phyloP scores from a whole-genome alignment of 352 stramenopile species.

The Pythium coloratum region DNA sequence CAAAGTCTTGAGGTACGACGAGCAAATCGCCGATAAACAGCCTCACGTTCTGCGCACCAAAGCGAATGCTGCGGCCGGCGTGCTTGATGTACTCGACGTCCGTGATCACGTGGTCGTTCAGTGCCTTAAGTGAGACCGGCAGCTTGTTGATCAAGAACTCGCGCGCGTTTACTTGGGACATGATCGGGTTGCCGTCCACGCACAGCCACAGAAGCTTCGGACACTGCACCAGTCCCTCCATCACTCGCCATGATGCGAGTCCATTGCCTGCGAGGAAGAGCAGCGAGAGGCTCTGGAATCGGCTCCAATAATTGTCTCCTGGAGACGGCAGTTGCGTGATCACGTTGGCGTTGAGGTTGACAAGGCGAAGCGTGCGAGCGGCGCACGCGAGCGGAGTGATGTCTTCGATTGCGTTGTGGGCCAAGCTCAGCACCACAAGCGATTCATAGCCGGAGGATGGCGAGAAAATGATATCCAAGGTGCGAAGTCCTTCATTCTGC shows the following conservation, averaged over 20 bases:
- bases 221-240: slow-evolving; percentile 49
- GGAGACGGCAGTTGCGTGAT: slow-evolving; percentile 40
- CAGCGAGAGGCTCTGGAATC: slow-evolving; percentile 47
- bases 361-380: slow-evolving; percentile 43
- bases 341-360: slow-evolving; percentile 64
- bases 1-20: slow-evolving; percentile 47
- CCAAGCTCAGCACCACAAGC: slow-evolving; percentile 59
- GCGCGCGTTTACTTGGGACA: slow-evolving; percentile 48
- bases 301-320: slow-evolving; percentile 44
- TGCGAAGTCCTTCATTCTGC: slow-evolving; percentile 33
- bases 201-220: slow-evolving; percentile 55
- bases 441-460: slow-evolving; percentile 37
- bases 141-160: slow-evolving; percentile 75
- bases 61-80: slow-evolving; percentile 35
- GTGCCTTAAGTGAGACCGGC: slow-evolving; percentile 46
- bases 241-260: slow-evolving; percentile 47
- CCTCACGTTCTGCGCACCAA: slow-evolving; percentile 34
- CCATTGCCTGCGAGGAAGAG: slow-evolving; percentile 64
- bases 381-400: slow-evolving; percentile 46
- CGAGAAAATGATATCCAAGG: slow-evolving; percentile 19
- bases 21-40: slow-evolving; percentile 35
- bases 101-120: slow-evolving; percentile 63
- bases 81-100: slow-evolving; percentile 64
- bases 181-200: slow-evolving; percentile 62
- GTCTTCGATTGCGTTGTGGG: slow-evolving; percentile 60